Percentiles rank a stretch among this genome's conserved stretches.
phyloP scores from a whole-genome alignment of 2,329 filamentous ascomycete genomes.

The Blastomyces emzantsi region DNA sequence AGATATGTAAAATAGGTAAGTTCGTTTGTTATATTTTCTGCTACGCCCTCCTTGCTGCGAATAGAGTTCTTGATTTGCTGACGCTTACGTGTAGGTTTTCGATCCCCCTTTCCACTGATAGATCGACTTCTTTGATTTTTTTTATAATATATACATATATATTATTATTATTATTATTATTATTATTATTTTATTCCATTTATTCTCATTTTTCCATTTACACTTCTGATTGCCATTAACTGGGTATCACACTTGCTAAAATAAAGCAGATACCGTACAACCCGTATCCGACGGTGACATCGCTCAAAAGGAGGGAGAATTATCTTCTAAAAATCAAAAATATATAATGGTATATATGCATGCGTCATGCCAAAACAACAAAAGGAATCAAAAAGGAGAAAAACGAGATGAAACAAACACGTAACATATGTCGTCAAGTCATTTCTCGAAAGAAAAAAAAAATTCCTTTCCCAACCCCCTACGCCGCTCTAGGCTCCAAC shows the following conservation, averaged over 20 bases:
- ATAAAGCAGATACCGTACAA: neutral
- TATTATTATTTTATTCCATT: too few species aligned
- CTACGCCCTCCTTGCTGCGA: neutral
- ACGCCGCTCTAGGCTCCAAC: conserved; percentile 16
- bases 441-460: conserved; percentile 3
- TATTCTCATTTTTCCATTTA: neutral
- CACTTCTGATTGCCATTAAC: neutral
- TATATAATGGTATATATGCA: conserved; percentile 2
- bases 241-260: neutral
- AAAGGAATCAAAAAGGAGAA: neutral
- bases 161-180: neutral
- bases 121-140: neutral
- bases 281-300: neutral
- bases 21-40: conserved; percentile 8
- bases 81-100: neutral
- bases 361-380: neutral
- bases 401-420: neutral
- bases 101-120: neutral
- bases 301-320: neutral
- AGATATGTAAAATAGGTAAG: conserved; percentile 6
- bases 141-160: conserved; percentile 7
- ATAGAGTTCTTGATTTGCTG: neutral
- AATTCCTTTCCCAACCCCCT: conserved; percentile 15
- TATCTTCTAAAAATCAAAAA: neutral
- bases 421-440: neutral